Base-by-base conservation (phyloP, 257 asterid genomes). In the Nyctanthes arbortristis region DNA sequence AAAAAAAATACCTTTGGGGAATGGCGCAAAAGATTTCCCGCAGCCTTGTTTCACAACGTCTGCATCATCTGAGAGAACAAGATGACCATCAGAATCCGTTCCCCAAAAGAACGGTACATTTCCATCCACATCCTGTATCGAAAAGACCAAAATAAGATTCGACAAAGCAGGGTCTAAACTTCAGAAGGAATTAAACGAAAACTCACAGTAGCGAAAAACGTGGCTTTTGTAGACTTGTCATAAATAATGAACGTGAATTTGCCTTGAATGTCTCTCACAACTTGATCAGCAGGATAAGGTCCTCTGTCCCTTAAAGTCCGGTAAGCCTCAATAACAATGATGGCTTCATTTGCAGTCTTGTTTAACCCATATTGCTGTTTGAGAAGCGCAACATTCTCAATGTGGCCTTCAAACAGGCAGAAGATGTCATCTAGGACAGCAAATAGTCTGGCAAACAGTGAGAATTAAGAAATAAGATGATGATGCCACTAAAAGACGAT, bases 241-340 rank as follows among this genome's bases (percentile, higher is more conserved):
- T 73, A 93, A 57, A 93, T 87, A 66, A 91, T 30, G 54, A 93
- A 91, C 1, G 96, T 87, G 37, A 86, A 89, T 65, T 87, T 93
- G 71, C 99, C 99, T 30, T 80, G 83, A 59, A 93, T 83, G 73
- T 82, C 99, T 31, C 85, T 91, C 76, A 93, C 96, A 54, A 93
- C 97, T 74, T 93, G 99, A 74, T 85, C 90, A 3, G 96, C 85
- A 24, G 99, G 99, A 63, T 91, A 91, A 66, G 98, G 99, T 62
- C 99, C 96, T 80, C 99, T 76, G 63, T 93, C 99, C 79, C 97
- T 87, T 88, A 93, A 80, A n/a, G 90, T 87, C 71, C 99, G 69
- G 83, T 87, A 93, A 49, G 99, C 96, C 79, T 93, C 99, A 6
- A 93, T 91, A 3, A 89, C 84, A 67, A 91, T 87, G 78, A 83